These are phyloP conservation scores for Ciborinia camelliae DNA, from an alignment of 2,329 filamentous ascomycete species.

Conservation along the genomic window DNA sequence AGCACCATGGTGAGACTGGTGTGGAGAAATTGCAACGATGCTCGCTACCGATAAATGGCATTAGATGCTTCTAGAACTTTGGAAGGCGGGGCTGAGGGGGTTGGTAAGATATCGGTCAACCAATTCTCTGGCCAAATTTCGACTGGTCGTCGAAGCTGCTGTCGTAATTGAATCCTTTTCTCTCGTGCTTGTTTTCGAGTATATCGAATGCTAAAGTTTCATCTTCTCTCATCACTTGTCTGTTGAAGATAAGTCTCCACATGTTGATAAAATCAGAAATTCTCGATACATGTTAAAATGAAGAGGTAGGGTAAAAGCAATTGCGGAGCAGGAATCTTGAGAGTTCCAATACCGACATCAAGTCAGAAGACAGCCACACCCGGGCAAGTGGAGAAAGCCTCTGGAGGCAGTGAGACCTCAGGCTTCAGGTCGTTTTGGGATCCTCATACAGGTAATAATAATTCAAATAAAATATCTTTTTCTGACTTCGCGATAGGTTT, in stretches of 20 bases:
- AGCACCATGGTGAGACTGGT: not conserved
- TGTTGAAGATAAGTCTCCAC: not conserved
- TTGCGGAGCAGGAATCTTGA: not conserved
- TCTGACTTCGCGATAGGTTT: not conserved
- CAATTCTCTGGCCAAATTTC: not conserved
- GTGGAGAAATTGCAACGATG: slow-evolving; percentile 4
- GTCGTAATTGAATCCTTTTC: not conserved
- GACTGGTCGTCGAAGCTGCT: not conserved
- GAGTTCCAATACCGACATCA: not conserved
- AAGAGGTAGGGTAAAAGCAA: not conserved
- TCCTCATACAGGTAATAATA: not conserved
- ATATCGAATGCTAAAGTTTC: not conserved
- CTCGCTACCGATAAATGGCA: slow-evolving; percentile 1
- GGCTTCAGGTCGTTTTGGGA: not conserved
- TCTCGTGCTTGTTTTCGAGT: not conserved
- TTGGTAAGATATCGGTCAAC: not conserved
- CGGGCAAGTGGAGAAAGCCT: not conserved
- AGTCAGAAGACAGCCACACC: slow-evolving; percentile 1
- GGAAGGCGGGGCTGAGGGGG: not conserved
- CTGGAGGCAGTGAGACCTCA: not conserved
- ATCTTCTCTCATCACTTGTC: slow-evolving; percentile 1
- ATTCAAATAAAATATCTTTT: not conserved
- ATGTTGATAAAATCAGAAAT: not conserved
- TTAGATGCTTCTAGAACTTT: not conserved
- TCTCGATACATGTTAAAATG: not conserved